phyloP scores from a whole-genome alignment of 164 flowering plant genomes.

The Platanus orientalis region DNA sequence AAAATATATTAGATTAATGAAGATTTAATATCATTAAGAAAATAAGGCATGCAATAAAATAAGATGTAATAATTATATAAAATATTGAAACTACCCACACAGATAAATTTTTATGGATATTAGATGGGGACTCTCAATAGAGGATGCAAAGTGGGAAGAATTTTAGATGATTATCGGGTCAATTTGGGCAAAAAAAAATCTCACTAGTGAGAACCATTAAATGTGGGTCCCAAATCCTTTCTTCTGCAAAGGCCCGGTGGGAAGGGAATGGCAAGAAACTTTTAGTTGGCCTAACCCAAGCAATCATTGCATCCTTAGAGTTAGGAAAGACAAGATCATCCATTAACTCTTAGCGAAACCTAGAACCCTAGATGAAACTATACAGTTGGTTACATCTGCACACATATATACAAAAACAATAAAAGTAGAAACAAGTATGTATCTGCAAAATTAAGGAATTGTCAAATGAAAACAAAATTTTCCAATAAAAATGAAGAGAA shows the following conservation, averaged over 20 bases:
- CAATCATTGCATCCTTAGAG: too few relatives aligned
- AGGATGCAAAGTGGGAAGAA: too few relatives aligned
- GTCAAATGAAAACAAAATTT: neutral
- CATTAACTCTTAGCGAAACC: too few relatives aligned
- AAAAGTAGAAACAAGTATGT: neutral
- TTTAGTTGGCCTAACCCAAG: conserved; percentile 52
- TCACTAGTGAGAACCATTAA: neutral
- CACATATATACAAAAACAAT: conserved; percentile 12
- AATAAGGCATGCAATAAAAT: neutral
- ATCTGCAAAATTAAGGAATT: neutral
- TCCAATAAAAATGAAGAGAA: neutral
- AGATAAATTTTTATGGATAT: neutral
- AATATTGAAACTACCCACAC: neutral
- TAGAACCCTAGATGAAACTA: conserved; percentile 67
- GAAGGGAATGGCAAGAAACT: conserved; percentile 31
- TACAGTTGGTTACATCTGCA: conserved; percentile 36
- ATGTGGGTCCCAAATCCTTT: neutral
- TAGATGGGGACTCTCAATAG: too few relatives aligned
- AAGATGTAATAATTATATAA: neutral
- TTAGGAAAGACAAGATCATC: too few relatives aligned
- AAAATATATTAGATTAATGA: neutral
- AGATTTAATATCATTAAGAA: neutral
- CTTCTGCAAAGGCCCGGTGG: neutral
- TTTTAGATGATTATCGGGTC: neutral
- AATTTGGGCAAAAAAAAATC: neutral